A percentile compares a stretch with the other conserved stretches of the same genome.
Evolutionary conservation across 1,284 basidiomycete species (phyloP).

Genomic region (Ceratobasidium sp.): DNA sequence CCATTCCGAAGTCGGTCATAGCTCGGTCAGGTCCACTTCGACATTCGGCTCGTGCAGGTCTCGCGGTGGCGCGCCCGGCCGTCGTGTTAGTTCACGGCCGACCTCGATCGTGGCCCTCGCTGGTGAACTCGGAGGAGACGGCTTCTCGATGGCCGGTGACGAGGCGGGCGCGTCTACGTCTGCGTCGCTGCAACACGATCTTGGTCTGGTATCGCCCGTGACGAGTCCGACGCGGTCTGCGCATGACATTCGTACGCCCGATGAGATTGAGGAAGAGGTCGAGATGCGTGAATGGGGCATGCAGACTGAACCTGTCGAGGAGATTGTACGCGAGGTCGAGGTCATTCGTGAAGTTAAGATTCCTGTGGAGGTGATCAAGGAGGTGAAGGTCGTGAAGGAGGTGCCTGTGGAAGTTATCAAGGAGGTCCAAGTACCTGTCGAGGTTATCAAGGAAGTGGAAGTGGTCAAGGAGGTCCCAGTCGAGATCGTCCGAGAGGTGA

Average conservation of each 20-base stretch:
- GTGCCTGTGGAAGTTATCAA: conserved; percentile 40
- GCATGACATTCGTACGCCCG: conserved; percentile 57
- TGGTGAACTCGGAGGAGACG: conserved; percentile 67
- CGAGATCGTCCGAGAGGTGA: conserved; percentile 51
- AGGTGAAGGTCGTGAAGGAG: conserved; percentile 55
- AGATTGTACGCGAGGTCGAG: conserved; percentile 52
- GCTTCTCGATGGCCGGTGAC: conserved; percentile 26
- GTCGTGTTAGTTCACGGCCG: conserved; percentile 70
- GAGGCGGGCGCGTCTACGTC: conserved; percentile 18
- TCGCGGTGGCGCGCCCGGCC: conserved; percentile 50
- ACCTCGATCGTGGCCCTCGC: conserved; percentile 77
- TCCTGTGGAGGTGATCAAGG: conserved; percentile 51
- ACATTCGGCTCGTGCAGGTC: conserved; percentile 64
- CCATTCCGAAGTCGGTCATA: conserved; percentile 10
- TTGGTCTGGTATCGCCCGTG: conserved; percentile 63
- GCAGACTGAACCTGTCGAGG: conserved; percentile 56
- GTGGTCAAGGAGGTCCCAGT: conserved; percentile 37
- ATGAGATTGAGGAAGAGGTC: conserved; percentile 54
- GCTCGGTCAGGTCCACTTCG: conserved; percentile 49
- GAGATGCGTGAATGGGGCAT: conserved; percentile 54
- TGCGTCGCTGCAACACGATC: conserved; percentile 52
- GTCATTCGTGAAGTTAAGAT: conserved; percentile 52
- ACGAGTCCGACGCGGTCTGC: conserved; percentile 62
- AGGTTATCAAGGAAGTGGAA: conserved; percentile 50
- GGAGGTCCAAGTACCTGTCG: conserved; percentile 48